phyloP scores from a whole-genome alignment of 2,329 filamentous ascomycete genomes.

The Venturiaceae sp. region DNA sequence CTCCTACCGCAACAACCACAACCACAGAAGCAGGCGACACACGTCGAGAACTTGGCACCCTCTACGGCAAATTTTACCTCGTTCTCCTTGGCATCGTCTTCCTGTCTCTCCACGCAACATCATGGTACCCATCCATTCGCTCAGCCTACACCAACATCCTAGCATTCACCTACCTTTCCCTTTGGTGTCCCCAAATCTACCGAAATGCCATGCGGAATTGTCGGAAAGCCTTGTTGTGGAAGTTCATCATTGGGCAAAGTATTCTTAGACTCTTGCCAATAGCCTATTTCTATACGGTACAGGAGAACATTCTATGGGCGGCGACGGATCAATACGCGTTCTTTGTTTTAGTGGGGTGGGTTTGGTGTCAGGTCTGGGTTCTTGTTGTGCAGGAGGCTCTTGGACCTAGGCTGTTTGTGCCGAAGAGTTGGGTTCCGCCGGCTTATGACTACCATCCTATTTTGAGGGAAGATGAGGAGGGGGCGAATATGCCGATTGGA shows the following conservation, averaged over 20 bases:
- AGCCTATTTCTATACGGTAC: conserved; percentile 72
- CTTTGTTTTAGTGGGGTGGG: conserved; percentile 58
- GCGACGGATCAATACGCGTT: conserved; percentile 59
- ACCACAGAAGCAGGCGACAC: conserved; percentile 16
- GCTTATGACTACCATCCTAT: conserved; percentile 95
- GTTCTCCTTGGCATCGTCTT: conserved; percentile 48
- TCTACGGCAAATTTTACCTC: conserved; percentile 55
- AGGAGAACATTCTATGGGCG: conserved; percentile 73
- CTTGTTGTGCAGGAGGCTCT: conserved; percentile 76
- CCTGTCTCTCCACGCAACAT: conserved; percentile 47
- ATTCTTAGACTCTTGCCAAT: conserved; percentile 69
- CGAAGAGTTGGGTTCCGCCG: conserved; percentile 53
- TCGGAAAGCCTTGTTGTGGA: conserved; percentile 82
- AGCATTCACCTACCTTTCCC: conserved; percentile 69
- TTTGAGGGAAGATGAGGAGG: conserved; percentile 74
- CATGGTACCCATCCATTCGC: conserved; percentile 44
- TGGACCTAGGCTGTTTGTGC: conserved; percentile 79
- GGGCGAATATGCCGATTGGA: conserved; percentile 67
- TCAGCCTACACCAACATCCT: conserved; percentile 52
- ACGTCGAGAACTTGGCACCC: conserved; percentile 41
- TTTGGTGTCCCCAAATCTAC: conserved; percentile 87
- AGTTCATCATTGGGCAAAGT: conserved; percentile 80
- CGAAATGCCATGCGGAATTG: conserved; percentile 88
- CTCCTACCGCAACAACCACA: conserved; percentile 22
- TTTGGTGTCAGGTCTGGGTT: conserved; percentile 76